Base-by-base conservation (phyloP, 345 rosid genomes). In the Streptanthus diversifolius region DNA sequence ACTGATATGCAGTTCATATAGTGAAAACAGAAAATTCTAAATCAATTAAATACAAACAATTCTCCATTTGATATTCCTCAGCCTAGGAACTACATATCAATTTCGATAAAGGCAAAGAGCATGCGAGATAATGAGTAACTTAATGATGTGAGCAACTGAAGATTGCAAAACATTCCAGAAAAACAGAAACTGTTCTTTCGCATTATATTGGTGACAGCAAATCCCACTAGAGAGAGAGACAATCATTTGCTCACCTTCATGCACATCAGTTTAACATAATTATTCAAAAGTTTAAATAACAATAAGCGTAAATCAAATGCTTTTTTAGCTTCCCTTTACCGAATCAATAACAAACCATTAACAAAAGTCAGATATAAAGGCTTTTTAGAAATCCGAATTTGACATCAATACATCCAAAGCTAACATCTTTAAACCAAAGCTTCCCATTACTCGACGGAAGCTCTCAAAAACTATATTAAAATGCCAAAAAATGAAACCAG, bases 251-350 rank as follows among this genome's bases (percentile, higher is more conserved):
- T 17, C 49, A 32, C 10, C 17, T 52, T 55, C 30, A 73, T 33
- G 65, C 41, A 54, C 40, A 64, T 63, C 39, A 35, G 10, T 32
- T 27, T 55, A 32, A 12, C 57, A 63, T 33, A 43, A 22, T 32
- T 63, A n/a, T 53, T 32, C 56, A 63, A 33, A 57, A 17, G n/a
- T 12, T 25, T 7, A 10, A 1, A 11, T 30, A 59, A 60, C 48
- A 15, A 35, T 22, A 18, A 14, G 18, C 41, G 22, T 53, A 51
- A 54, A 73, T 32, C 40, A 44, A 18, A 73, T 37, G 12, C 77
- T 44, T 73, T 73, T 53, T 54, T 15, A 62, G 55, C 45, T 64
- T 73, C 48, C 5, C 63, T 54, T 29, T n/a, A 37, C 27, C 43
- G 53, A 72, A 56, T 27, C 53, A 71, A 49, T 40, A 6, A 52